phyloP scores from a whole-genome alignment of 306 rosid genomes.

The Ochetophila trinervis region DNA sequence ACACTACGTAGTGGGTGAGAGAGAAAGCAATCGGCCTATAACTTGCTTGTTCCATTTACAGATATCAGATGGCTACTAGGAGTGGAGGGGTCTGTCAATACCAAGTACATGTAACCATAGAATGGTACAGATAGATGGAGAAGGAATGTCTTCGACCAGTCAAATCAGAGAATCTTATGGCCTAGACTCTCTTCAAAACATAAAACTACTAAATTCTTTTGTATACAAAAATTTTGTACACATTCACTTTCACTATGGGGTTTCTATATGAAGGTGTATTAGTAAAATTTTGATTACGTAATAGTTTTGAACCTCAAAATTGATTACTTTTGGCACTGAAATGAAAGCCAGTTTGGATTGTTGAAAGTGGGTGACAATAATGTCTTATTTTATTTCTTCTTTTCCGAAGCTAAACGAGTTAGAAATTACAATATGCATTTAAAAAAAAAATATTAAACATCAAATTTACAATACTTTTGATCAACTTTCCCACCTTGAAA shows the following conservation, averaged over 20 bases:
- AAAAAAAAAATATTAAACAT: too few species aligned
- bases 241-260: background rate
- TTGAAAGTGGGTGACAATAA: background rate
- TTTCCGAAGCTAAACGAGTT: too few species aligned
- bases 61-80: conserved; percentile 10
- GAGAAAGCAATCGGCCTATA: conserved; percentile 10
- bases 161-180: conserved; percentile 14
- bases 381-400: too few species aligned
- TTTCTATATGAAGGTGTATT: background rate
- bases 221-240: conserved; percentile 23
- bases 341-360: background rate
- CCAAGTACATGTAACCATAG: conserved; percentile 25
- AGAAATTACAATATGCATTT: too few species aligned
- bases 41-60: background rate
- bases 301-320: background rate
- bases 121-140: conserved; percentile 22
- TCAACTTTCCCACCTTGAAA: too few species aligned
- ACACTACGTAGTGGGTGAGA: conserved; percentile 33
- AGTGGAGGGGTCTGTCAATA: conserved; percentile 14
- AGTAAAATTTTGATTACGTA: conserved; percentile 6
- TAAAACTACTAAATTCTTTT: conserved; percentile 30
- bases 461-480: too few species aligned
- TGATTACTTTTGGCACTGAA: background rate
- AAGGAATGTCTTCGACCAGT: conserved; percentile 21
- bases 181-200: conserved; percentile 18